Percentiles rank a stretch among this genome's conserved stretches.
Evolutionary conservation across 768 basidiomycete genomes (phyloP).

Genomic region (Lentinula raphanica): DNA sequence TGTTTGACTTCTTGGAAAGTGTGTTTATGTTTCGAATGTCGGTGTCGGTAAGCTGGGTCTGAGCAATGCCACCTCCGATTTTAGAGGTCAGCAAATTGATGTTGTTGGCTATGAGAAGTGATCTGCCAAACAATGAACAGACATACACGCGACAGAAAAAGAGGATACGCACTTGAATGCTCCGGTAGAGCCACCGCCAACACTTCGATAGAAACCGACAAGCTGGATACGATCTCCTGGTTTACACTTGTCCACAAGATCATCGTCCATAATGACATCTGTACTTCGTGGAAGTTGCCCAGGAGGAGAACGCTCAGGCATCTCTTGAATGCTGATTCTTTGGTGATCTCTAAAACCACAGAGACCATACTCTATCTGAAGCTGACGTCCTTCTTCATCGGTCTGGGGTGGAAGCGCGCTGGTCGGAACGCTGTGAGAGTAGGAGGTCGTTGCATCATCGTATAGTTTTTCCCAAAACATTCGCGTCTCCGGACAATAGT

Average conservation of each 20-base stretch:
- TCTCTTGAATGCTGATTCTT: constrained; percentile 96
- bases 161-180: constrained; percentile 78
- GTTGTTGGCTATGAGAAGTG: constrained; percentile 90
- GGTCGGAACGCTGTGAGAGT: constrained; percentile 80
- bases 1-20: constrained; percentile 79
- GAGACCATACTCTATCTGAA: constrained; percentile 90
- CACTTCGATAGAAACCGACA: constrained; percentile 90
- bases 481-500: constrained; percentile 86
- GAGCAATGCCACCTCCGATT: constrained; percentile 91
- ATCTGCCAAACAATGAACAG: constrained; percentile 42
- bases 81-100: constrained; percentile 93
- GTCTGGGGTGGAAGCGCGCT: constrained; percentile 84
- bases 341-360: constrained; percentile 95
- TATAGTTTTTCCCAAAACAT: constrained; percentile 86
- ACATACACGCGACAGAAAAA: constrained; percentile 9
- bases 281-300: constrained; percentile 95
- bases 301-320: constrained; percentile 98
- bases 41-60: constrained; percentile 83
- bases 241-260: constrained; percentile 95
- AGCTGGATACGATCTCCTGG: constrained; percentile 97
- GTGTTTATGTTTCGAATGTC: constrained; percentile 97
- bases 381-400: constrained; percentile 81
- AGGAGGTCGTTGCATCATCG: constrained; percentile 86
- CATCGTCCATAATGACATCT: constrained; percentile 93
- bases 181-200: constrained; percentile 85